A percentile compares a stretch with the other conserved stretches of the same genome.
phyloP scores from a whole-genome alignment of 805 yeast genomes.

The Priceomyces carsonii region DNA sequence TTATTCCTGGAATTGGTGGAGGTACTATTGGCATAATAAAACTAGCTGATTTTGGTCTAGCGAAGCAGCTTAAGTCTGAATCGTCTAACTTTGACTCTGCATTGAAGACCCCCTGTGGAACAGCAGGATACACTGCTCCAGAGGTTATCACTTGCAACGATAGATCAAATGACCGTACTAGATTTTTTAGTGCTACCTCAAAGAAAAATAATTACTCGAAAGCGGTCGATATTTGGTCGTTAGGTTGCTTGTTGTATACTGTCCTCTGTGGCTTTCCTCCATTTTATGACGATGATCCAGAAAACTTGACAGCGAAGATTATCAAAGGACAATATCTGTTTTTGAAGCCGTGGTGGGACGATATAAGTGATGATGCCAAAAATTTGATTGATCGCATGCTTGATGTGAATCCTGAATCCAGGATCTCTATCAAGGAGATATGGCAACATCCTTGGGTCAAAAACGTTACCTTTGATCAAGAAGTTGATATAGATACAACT shows the following conservation, averaged over 20 bases:
- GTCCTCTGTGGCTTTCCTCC: conserved; percentile 75
- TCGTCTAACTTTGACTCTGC: conserved; percentile 13
- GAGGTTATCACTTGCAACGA: conserved; percentile 53
- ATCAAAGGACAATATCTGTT: conserved; percentile 73
- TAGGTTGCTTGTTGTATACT: conserved; percentile 71
- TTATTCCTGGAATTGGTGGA: conserved; percentile 53
- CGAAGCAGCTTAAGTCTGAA: conserved; percentile 54
- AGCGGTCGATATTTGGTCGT: conserved; percentile 72
- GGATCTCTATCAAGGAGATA: conserved; percentile 69
- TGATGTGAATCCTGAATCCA: conserved; percentile 65
- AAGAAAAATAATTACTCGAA: conserved; percentile 58
- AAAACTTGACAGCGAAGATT: conserved; percentile 64
- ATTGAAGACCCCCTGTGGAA: conserved; percentile 74
- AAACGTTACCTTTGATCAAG: conserved; percentile 2
- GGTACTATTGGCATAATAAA: conserved; percentile 66
- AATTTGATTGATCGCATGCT: conserved; percentile 64
- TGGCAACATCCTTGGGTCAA: conserved; percentile 69
- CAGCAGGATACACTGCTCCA: conserved; percentile 76
- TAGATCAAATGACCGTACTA: conserved; percentile 7
- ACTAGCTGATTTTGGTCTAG: conserved; percentile 70
- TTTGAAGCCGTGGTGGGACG: conserved; percentile 88
- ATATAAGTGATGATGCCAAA: conserved; percentile 70
- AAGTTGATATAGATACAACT: neutral
- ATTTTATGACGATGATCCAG: conserved; percentile 69
- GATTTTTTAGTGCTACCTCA: conserved; percentile 16